Evolutionary conservation across 1,284 basidiomycete genomes (phyloP).

Genomic region (Entoloma clypeatum): DNA sequence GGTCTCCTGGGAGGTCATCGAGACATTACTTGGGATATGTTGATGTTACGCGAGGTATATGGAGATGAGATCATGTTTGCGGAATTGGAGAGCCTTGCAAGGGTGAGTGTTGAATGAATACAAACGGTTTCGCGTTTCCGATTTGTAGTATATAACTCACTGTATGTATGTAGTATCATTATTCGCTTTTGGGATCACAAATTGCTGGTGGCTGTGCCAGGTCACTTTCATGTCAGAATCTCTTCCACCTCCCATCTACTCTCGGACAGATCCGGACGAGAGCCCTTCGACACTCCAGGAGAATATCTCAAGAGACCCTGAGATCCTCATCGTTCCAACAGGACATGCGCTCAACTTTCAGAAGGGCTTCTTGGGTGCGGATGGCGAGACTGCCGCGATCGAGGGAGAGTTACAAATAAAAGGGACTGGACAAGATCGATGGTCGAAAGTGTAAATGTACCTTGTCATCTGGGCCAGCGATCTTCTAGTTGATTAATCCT

Average conservation of each 20-base stretch:
- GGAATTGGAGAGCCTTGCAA: slow-evolving; percentile 71
- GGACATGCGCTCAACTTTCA: slow-evolving; percentile 69
- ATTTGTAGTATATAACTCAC: too few relatives aligned
- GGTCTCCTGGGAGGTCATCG: slow-evolving; percentile 74
- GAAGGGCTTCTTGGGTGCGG: slow-evolving; percentile 74
- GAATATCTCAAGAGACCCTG: slow-evolving; percentile 30
- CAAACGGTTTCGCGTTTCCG: slow-evolving; percentile 20
- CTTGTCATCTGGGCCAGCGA: slow-evolving; percentile 9
- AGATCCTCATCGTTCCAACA: slow-evolving; percentile 67
- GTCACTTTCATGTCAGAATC: slow-evolving; percentile 35
- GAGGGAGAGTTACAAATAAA: slow-evolving; percentile 83
- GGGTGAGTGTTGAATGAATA: slow-evolving; percentile 67
- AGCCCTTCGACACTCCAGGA: slow-evolving; percentile 11
- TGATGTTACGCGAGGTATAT: slow-evolving; percentile 58
- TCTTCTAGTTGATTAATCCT: slow-evolving; percentile 19
- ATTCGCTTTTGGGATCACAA: too few relatives aligned
- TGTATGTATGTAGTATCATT: too few relatives aligned
- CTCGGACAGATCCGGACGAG: slow-evolving; percentile 35
- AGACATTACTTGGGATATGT: slow-evolving; percentile 64
- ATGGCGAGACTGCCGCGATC: slow-evolving; percentile 72
- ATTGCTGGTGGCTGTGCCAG: too few relatives aligned
- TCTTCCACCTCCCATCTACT: slow-evolving; percentile 44
- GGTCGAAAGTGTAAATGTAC: slow-evolving; percentile 64
- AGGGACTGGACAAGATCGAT: slow-evolving; percentile 50
- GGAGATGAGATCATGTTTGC: slow-evolving; percentile 63